Evolutionary conservation across 352 stramenopile species (phyloP).

Genomic region (Phytophthora cactorum): DNA sequence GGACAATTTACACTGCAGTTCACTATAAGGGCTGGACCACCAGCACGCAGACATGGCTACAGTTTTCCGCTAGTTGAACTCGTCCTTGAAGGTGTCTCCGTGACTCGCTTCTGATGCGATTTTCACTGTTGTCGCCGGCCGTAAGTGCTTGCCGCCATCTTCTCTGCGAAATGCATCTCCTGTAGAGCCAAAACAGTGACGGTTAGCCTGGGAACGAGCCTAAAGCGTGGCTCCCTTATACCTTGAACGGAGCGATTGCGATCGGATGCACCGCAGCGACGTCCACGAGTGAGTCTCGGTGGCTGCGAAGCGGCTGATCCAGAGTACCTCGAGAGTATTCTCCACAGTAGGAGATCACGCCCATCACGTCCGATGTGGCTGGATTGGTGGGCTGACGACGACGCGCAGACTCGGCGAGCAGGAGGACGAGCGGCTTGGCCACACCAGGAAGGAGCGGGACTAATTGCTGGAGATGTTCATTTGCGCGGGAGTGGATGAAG

Average conservation of each 20-base stretch:
- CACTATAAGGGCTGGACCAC: constrained; percentile 21
- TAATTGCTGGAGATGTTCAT: constrained; percentile 80
- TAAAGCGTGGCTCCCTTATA: constrained; percentile 9
- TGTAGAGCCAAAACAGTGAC: constrained; percentile 10
- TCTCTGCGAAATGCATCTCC: constrained; percentile 80
- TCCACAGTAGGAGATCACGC: constrained; percentile 66
- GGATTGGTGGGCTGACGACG: constrained; percentile 56
- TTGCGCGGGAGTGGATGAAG: constrained; percentile 65
- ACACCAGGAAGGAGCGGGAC: constrained; percentile 71
- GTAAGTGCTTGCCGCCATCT: constrained; percentile 64
- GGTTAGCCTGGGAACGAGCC: background rate
- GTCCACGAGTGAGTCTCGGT: constrained; percentile 39
- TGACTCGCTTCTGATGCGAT: background rate
- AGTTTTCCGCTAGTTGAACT: constrained; percentile 1
- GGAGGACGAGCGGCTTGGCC: constrained; percentile 58
- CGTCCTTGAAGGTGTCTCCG: background rate
- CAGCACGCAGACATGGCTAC: constrained; percentile 24
- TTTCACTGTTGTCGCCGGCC: constrained; percentile 38
- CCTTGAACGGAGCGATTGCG: constrained; percentile 50
- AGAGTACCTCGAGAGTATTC: constrained; percentile 51
- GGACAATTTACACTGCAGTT: constrained; percentile 12
- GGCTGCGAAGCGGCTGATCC: constrained; percentile 57
- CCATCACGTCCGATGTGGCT: constrained; percentile 46
- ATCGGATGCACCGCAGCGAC: constrained; percentile 66
- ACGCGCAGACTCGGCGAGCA: constrained; percentile 64